Percentiles rank a stretch among this genome's conserved stretches.
These are phyloP conservation scores for Penicillium sp. DNA, from an alignment of 2,329 filamentous ascomycete species.

Conservation along the genomic window DNA sequence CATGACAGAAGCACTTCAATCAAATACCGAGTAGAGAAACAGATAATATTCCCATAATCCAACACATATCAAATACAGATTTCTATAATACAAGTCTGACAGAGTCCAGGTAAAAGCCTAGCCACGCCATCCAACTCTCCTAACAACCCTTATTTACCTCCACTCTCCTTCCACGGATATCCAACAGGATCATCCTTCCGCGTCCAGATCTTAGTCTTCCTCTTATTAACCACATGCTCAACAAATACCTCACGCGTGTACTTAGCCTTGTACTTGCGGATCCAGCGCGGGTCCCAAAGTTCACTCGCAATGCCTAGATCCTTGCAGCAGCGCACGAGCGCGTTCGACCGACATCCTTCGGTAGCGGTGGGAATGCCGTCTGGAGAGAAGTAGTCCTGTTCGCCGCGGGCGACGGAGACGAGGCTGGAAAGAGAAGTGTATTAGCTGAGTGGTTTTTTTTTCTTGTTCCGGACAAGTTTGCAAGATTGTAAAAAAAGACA, in stretches of 20 bases:
- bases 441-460: not conserved
- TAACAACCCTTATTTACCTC: conserved; percentile 20
- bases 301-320: conserved; percentile 92
- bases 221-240: conserved; percentile 82
- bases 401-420: conserved; percentile 86
- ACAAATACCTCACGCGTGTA: conserved; percentile 80
- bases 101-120: not conserved
- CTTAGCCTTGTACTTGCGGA: conserved; percentile 74
- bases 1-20: not conserved
- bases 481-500: not conserved
- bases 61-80: not conserved
- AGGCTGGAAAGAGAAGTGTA: conserved; percentile 55
- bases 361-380: conserved; percentile 91
- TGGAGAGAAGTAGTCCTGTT: conserved; percentile 87
- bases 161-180: conserved; percentile 59
- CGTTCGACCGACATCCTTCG: conserved; percentile 97
- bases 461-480: not conserved
- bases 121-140: not conserved
- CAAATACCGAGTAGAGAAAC: not conserved
- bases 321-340: conserved; percentile 97
- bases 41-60: not conserved
- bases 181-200: conserved; percentile 75
- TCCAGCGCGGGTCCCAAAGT: conserved; percentile 92
- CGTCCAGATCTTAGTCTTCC: conserved; percentile 82
- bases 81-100: conserved; percentile 2